phyloP scores from a whole-genome alignment of 1,139 yeast genomes.

The Groenewaldozyma auringiensis region DNA sequence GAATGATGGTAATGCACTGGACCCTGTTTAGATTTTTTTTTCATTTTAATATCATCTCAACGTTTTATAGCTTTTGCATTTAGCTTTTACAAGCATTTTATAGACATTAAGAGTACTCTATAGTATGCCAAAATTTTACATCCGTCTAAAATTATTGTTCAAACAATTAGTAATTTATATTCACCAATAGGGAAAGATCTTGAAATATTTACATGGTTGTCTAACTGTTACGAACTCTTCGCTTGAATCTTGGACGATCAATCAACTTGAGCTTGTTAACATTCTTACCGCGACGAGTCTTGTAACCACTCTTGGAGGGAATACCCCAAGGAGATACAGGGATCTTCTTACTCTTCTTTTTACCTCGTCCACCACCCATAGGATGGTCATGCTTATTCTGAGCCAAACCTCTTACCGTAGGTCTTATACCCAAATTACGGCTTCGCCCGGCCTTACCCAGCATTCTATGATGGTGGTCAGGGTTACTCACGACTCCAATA shows the following conservation, averaged over 20 bases:
- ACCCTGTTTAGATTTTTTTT: no score
- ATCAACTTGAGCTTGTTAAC: conserved; percentile 76
- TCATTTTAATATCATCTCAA: no score
- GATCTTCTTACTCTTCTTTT: conserved; percentile 88
- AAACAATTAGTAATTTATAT: no score
- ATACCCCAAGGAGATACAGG: conserved; percentile 98
- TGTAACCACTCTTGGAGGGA: conserved; percentile 80
- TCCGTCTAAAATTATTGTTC: no score
- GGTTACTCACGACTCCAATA: conserved; percentile 88
- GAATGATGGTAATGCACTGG: no score
- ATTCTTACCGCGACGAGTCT: conserved; percentile 87
- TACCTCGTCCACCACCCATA: conserved; percentile 99
- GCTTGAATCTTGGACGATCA: conserved; percentile 43
- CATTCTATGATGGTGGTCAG: conserved; percentile 82
- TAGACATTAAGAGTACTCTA: no score
- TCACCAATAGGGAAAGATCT: no score
- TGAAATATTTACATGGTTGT: not conserved
- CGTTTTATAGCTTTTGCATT: no score
- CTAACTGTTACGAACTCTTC: conserved; percentile 8
- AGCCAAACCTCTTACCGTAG: conserved; percentile 96
- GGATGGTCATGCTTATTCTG: conserved; percentile 98
- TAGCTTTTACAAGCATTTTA: no score
- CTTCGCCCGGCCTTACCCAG: conserved; percentile 97
- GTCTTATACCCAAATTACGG: conserved; percentile 89
- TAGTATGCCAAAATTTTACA: no score